Evolutionary conservation across 495 filamentous ascomycete species (phyloP).

Genomic region (Aspergillus nanangensis): DNA sequence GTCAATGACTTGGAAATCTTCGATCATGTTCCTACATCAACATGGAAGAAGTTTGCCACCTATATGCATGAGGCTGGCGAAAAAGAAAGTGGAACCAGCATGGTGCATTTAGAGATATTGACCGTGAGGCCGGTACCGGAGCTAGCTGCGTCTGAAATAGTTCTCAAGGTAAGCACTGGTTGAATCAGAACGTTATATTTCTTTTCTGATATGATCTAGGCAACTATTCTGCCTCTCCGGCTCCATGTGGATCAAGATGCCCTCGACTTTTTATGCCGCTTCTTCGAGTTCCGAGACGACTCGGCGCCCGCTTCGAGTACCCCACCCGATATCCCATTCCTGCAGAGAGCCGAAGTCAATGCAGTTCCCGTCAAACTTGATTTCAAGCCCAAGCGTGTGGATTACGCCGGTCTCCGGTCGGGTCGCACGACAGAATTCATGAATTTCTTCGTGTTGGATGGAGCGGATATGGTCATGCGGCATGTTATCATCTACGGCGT

Average conservation of each 20-base stretch:
- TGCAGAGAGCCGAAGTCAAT: slow-evolving; percentile 86
- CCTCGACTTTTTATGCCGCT: slow-evolving; percentile 92
- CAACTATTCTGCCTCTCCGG: slow-evolving; percentile 77
- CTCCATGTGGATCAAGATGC: slow-evolving; percentile 98
- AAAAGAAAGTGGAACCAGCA: slow-evolving; percentile 76
- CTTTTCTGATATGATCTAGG: slow-evolving; percentile 34
- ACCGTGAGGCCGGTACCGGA: slow-evolving; percentile 82
- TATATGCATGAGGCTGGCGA: slow-evolving; percentile 85
- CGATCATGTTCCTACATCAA: slow-evolving; percentile 91
- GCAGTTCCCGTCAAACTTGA: slow-evolving; percentile 79
- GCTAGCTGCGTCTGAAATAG: slow-evolving; percentile 83
- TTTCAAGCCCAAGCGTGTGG: slow-evolving; percentile 96
- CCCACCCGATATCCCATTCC: slow-evolving; percentile 73
- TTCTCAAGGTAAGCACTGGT: slow-evolving; percentile 66
- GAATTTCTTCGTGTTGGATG: slow-evolving; percentile 95
- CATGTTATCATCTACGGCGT: slow-evolving; percentile 92
- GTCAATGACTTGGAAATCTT: slow-evolving; percentile 84
- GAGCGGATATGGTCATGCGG: slow-evolving; percentile 77
- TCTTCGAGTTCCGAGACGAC: slow-evolving; percentile 96
- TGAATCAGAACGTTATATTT: too few species aligned
- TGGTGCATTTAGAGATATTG: slow-evolving; percentile 84
- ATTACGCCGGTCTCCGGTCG: slow-evolving; percentile 91
- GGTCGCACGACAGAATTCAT: slow-evolving; percentile 99
- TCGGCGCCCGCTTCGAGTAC: slow-evolving; percentile 43
- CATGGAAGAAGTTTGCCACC: slow-evolving; percentile 96